Conservation (phyloP, 1,284 basidiomycete species). For the Cryptococcus neoformans region DNA sequence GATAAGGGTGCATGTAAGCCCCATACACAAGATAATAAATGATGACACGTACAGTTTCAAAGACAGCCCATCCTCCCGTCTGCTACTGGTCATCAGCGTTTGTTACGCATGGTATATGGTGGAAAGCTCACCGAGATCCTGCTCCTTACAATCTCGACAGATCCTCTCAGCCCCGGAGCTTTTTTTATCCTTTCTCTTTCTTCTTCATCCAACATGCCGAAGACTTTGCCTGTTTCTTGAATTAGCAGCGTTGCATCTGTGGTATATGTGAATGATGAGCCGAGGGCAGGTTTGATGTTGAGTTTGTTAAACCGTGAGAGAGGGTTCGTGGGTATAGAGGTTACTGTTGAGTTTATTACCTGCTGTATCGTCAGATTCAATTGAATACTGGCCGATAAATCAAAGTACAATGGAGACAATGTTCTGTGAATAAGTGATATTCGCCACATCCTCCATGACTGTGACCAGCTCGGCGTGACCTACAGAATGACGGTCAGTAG, state of each 20-base stretch:
- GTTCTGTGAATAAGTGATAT: slow-evolving; percentile 24
- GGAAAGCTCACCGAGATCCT: slow-evolving; percentile 31
- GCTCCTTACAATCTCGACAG: slow-evolving; percentile 47
- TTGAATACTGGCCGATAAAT: not conserved
- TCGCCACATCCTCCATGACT: slow-evolving; percentile 39
- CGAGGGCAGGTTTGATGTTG: slow-evolving; percentile 40
- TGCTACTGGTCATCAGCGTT: slow-evolving; percentile 16
- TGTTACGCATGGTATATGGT: not conserved
- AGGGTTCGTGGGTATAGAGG: slow-evolving; percentile 33
- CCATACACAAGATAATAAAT: not conserved
- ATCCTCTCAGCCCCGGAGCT: slow-evolving; percentile 30
- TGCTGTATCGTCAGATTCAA: slow-evolving; percentile 9
- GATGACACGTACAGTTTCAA: slow-evolving; percentile 43
- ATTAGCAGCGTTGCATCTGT: slow-evolving; percentile 41
- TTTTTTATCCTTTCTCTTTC: slow-evolving; percentile 34
- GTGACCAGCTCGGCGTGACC: slow-evolving; percentile 44
- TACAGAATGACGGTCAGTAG: slow-evolving; percentile 2
- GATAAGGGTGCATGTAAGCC: slow-evolving; percentile 1
- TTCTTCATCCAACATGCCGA: slow-evolving; percentile 39
- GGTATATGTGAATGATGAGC: slow-evolving; percentile 35
- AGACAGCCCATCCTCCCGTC: slow-evolving; percentile 39
- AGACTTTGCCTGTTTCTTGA: slow-evolving; percentile 43
- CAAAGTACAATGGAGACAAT: slow-evolving; percentile 22
- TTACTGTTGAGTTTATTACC: slow-evolving; percentile 36
- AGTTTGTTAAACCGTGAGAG: slow-evolving; percentile 41